Evolutionary conservation across 306 rosid genomes (phyloP).

Genomic region (Vigna unguiculata): DNA sequence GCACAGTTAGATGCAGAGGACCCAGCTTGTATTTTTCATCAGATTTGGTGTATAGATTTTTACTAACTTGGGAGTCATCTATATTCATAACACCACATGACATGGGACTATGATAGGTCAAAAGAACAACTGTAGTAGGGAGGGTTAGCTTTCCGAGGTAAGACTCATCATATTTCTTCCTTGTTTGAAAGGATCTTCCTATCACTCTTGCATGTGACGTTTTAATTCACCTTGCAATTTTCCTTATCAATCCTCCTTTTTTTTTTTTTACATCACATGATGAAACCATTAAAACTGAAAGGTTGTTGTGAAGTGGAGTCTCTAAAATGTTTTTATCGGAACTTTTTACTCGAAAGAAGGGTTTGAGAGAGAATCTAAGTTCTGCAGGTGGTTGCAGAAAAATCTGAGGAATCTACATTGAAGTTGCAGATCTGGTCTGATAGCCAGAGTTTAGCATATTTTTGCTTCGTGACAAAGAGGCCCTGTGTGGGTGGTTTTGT

Average conservation of each 20-base stretch:
- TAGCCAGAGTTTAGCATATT: slow-evolving; percentile 18
- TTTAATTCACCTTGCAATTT: slow-evolving; percentile 5
- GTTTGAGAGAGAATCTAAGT: slow-evolving; percentile 55
- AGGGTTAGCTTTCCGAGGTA: slow-evolving; percentile 56
- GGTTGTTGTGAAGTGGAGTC: slow-evolving; percentile 12
- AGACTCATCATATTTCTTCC: slow-evolving; percentile 46
- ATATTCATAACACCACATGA: slow-evolving; percentile 56
- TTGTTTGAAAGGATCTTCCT: slow-evolving; percentile 44
- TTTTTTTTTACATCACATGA: not conserved
- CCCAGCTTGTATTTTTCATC: slow-evolving; percentile 51
- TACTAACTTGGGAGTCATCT: slow-evolving; percentile 40
- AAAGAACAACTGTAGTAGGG: slow-evolving; percentile 39
- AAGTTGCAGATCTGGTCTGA: slow-evolving; percentile 59
- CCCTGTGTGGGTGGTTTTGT: slow-evolving; percentile 7
- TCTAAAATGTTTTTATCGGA: not conserved
- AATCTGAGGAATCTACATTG: slow-evolving; percentile 48
- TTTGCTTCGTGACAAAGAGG: slow-evolving; percentile 25
- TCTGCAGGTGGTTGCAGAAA: slow-evolving; percentile 43
- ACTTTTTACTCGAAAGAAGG: slow-evolving; percentile 36
- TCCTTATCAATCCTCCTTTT: not conserved
- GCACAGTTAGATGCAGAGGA: slow-evolving; percentile 52
- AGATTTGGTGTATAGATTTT: slow-evolving; percentile 62
- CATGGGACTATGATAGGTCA: slow-evolving; percentile 52
- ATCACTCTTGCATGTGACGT: slow-evolving; percentile 35
- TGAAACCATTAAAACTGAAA: not conserved